Evolutionary conservation across 23 red algal species (phyloP), one percentile per base, ranked within the genome.

Genomic region (Cyanidiococcus yangmingshanensis): DNA sequence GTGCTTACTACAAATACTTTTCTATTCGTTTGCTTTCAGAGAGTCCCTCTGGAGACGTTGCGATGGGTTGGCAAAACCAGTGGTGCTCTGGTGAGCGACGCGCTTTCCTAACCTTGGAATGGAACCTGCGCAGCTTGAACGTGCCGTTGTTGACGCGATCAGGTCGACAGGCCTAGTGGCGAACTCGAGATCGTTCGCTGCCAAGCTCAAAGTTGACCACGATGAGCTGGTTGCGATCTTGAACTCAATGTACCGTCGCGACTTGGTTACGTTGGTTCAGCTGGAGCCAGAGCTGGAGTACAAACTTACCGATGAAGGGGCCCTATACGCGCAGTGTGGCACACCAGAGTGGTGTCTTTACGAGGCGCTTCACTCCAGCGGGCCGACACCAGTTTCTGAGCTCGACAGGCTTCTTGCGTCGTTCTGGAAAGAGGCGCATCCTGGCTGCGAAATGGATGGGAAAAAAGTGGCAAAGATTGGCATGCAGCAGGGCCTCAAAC

Each of bases 401-500:
- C 68, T 95, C 15, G 75, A 24, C 1, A 39, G 27, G 36, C 40
- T 75, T 24, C 57, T 83, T 38, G 24, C 21, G 2, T 0, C n/a
- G 2, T 54, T 54, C 45, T 54, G 45, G 45, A 54, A 21, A 54
- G 12, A 54, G 21, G 21, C 45, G 7, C 7, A 21, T 54, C 45
- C 45, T 7, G 21, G 21, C 21, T 15, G 21, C 21, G 45, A 7
- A 7, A 39, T 40, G 21, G 34, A 25, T 50, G 35, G 37, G 36
- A 37, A 51, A 1, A 68, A 86, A 30, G 3, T 31, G 38, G 76
- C 77, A 41, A 86, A 38, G 32, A 74, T 89, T 33, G 92, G 92
- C 2, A 83, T 87, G 71, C 92, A 96, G 79, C 87, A 96, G 77
- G 88, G 86, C 1, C 54, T 96, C 57, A 86, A 85, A 50, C 76